Conservation (phyloP, 1,284 basidiomycete genomes). For the Hymenochaete sp. region DNA sequence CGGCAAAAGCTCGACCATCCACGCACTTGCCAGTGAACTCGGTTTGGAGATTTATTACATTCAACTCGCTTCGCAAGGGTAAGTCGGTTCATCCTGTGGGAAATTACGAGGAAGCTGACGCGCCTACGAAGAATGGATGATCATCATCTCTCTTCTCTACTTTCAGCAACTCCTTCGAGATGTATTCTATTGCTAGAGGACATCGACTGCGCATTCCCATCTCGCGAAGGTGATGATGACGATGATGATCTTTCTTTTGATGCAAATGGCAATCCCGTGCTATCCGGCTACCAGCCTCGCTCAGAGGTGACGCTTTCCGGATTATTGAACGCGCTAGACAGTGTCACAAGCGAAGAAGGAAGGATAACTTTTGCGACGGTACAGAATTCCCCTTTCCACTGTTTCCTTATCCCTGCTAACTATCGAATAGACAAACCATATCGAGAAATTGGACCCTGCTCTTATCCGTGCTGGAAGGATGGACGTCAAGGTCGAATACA, state of each 20-base stretch:
- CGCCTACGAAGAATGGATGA: slow-evolving; percentile 37
- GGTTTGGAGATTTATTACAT: slow-evolving; percentile 51
- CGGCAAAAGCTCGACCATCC: slow-evolving; percentile 47
- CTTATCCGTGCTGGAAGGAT: slow-evolving; percentile 45
- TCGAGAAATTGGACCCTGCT: slow-evolving; percentile 44
- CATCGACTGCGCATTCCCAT: slow-evolving; percentile 47
- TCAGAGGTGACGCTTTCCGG: slow-evolving; percentile 36
- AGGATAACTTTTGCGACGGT: slow-evolving; percentile 49
- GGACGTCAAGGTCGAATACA: slow-evolving; percentile 42
- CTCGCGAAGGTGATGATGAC: slow-evolving; percentile 34
- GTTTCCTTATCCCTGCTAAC: neutral
- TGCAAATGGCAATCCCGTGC: slow-evolving; percentile 9
- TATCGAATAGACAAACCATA: slow-evolving; percentile 38
- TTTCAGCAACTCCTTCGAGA: slow-evolving; percentile 38
- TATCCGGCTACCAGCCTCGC: slow-evolving; percentile 15
- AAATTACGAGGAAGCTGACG: neutral
- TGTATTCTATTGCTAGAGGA: slow-evolving; percentile 47
- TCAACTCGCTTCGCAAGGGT: slow-evolving; percentile 43
- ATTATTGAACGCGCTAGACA: slow-evolving; percentile 46
- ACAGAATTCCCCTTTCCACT: slow-evolving; percentile 13
- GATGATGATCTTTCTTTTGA: slow-evolving; percentile 16
- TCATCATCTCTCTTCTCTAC: slow-evolving; percentile 34
- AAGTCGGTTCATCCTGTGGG: slow-evolving; percentile 17
- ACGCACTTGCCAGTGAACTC: slow-evolving; percentile 51
- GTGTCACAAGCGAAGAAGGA: slow-evolving; percentile 47